A percentile compares a stretch with the other conserved stretches of the same genome.
phyloP scores from a whole-genome alignment of 2,329 filamentous ascomycete species.

The Thielaviopsis populi region DNA sequence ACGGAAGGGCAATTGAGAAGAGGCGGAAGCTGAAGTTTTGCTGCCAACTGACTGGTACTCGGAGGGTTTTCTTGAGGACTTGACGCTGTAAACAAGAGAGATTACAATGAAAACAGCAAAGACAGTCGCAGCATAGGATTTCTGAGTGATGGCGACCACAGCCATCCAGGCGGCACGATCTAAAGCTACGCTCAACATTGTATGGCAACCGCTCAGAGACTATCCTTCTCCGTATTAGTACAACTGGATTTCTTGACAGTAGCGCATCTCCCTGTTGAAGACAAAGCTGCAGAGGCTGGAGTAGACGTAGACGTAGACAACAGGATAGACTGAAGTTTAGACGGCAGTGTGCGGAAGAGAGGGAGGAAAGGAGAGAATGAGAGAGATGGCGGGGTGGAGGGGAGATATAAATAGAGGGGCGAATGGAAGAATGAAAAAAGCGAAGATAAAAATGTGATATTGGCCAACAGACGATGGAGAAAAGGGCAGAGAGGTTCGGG shows the following conservation, averaged over 20 bases:
- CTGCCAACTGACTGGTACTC: background rate
- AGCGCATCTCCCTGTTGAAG: background rate
- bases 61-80: background rate
- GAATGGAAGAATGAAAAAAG: background rate
- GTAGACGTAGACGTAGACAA: background rate
- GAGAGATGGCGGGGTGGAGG: background rate
- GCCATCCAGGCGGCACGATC: background rate
- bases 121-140: background rate
- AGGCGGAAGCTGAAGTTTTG: background rate
- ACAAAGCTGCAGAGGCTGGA: background rate
- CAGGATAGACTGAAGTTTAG: background rate
- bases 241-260: background rate
- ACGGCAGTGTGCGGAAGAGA: background rate
- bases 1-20: slow-evolving; percentile 7
- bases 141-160: background rate
- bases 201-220: background rate
- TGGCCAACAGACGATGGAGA: background rate
- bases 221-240: slow-evolving; percentile 6
- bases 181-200: background rate
- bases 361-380: background rate
- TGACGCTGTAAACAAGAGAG: slow-evolving; percentile 1
- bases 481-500: too few species aligned
- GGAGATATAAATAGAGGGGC: background rate
- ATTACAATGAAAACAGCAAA: slow-evolving; percentile 2
- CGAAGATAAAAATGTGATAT: background rate